Evolutionary conservation across 768 basidiomycete species (phyloP), one percentile per base, ranked within the genome.

Genomic region (Daedalea quercina): DNA sequence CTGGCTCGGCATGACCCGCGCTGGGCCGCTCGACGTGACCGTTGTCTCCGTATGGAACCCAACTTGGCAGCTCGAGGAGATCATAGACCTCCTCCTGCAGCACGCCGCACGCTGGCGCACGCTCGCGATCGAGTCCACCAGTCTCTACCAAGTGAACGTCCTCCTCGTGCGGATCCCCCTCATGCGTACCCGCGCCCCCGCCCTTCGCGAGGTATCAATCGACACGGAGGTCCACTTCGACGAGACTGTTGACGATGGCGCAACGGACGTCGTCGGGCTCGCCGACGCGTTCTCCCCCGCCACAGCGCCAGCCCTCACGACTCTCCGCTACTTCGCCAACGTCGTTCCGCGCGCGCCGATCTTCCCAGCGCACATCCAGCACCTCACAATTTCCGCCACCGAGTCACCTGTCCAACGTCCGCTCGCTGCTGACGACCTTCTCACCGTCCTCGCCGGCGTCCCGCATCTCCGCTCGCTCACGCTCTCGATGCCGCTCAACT

Each of bases 1-100:
- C 50, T 84, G 80, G 80, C 73, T 84, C 15, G 64, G 68, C 47
- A 78, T 69, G 56, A 77, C 76, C 8, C 67, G 67, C 40, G 62
- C 67, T 25, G 71, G 72, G 17, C 70, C 68, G 8, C 70, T 84
- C 43, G 65, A 70, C 35, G 70, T 81, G 57, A 73, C 74, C 19
- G 44, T 84, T 26, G 69, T 74, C 13, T 47, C 53, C 12, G 52
- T 58, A 6, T 53, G 57, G 55, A 73, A 46, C 59, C 65, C 25
- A 52, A 62, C n/a, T 63, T 70, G 47, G 55, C 59, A 24, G 58
- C 63, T 52, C 62, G 62, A 48, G 51, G 61, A 65, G n/a, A 58
- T 75, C 15, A 70, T 81, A 60, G 62, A 62, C 9, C 42, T 78
- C 9, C 67, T 85, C 44, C 54, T 71, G 37, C 57, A 63, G 20